Evolutionary conservation across 2,329 filamentous ascomycete species (phyloP).

Genomic region (Corynespora cassiicola): DNA sequence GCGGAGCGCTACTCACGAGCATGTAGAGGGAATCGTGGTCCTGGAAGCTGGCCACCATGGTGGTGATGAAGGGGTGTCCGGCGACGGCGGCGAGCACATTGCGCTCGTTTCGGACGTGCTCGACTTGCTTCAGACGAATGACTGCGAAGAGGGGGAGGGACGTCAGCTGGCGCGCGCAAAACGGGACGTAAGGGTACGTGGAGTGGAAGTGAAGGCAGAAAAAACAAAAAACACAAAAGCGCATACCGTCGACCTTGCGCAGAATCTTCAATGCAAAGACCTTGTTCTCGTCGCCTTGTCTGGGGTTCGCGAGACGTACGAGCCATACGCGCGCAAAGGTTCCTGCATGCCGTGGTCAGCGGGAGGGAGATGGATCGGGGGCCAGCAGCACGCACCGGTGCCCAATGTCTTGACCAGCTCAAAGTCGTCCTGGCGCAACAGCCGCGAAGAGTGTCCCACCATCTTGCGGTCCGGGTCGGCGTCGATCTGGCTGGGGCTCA

Average conservation of each 20-base stretch:
- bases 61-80: slow-evolving; percentile 84
- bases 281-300: slow-evolving; percentile 62
- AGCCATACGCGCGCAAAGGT: slow-evolving; percentile 86
- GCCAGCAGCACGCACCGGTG: slow-evolving; percentile 75
- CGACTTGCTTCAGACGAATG: slow-evolving; percentile 83
- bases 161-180: slow-evolving; percentile 21
- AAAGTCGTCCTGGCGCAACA: slow-evolving; percentile 67
- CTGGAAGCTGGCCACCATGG: slow-evolving; percentile 78
- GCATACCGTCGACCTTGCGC: slow-evolving; percentile 62
- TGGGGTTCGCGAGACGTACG: slow-evolving; percentile 66
- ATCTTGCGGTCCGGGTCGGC: slow-evolving; percentile 51
- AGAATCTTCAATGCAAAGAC: slow-evolving; percentile 86
- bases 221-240: too few species aligned
- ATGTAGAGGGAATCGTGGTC: slow-evolving; percentile 81
- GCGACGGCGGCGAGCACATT: slow-evolving; percentile 78
- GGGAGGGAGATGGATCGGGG: too few species aligned
- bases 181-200: slow-evolving; percentile 2
- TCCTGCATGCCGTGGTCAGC: too few species aligned
- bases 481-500: slow-evolving; percentile 52
- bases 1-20: slow-evolving; percentile 57
- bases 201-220: too few species aligned
- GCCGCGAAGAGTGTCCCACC: slow-evolving; percentile 55
- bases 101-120: slow-evolving; percentile 85
- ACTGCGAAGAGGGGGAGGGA: slow-evolving; percentile 59
- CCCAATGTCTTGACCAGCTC: slow-evolving; percentile 76